Evolutionary conservation across 441 rosid genomes (phyloP).

Genomic region (Kokia cookei): DNA sequence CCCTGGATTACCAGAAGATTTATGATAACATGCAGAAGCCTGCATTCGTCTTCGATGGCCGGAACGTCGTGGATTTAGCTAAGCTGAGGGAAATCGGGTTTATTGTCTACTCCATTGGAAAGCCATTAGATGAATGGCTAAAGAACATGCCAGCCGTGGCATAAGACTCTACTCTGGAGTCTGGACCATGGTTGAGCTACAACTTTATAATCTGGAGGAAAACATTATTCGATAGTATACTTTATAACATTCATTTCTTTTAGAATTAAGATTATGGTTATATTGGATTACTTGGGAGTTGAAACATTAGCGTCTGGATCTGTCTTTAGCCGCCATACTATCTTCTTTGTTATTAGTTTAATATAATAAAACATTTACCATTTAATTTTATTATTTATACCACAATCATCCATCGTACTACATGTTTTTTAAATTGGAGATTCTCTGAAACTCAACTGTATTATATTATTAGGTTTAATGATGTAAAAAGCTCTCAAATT

Average conservation of each 20-base stretch:
- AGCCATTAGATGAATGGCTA: constrained; percentile 59
- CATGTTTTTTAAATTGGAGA: background rate
- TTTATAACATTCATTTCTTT: background rate
- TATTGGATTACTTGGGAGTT: background rate
- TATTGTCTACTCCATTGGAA: constrained; percentile 57
- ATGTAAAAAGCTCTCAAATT: no score
- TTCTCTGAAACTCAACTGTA: background rate
- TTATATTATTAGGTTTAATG: no score
- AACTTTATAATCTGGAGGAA: background rate
- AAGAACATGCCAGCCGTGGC: constrained; percentile 59
- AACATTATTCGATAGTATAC: background rate
- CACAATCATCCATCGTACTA: background rate
- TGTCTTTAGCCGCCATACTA: background rate
- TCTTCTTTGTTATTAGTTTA: constrained; percentile 4
- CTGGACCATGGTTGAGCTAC: background rate
- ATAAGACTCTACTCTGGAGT: constrained; percentile 3
- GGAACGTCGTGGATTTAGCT: constrained; percentile 36
- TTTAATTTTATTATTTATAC: background rate
- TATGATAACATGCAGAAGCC: constrained; percentile 50
- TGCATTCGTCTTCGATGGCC: constrained; percentile 56
- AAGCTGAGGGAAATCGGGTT: constrained; percentile 55
- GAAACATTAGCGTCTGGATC: background rate
- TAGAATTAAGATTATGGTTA: background rate
- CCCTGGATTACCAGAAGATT: constrained; percentile 43
- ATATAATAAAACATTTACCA: constrained; percentile 6